Percentiles rank a stretch among this genome's conserved stretches.
phyloP scores from a whole-genome alignment of 2,329 filamentous ascomycete species.

The Phialophora tarda region DNA sequence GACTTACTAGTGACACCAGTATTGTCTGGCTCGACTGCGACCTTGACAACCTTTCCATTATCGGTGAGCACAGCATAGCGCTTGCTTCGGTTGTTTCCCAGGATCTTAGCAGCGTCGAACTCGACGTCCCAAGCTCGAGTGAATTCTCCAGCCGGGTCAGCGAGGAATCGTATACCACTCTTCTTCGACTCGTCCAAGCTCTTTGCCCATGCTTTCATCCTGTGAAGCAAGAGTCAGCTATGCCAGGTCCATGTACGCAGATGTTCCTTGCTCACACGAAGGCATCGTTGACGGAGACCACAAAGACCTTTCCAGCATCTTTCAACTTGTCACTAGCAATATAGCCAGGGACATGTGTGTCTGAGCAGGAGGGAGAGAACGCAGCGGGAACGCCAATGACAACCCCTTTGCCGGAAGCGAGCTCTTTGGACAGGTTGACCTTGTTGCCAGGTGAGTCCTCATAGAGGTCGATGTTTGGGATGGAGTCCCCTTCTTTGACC shows the following conservation, averaged over 20 bases:
- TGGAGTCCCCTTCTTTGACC: conserved; percentile 77
- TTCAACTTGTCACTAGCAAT: conserved; percentile 74
- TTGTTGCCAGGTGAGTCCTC: conserved; percentile 91
- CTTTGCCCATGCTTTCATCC: conserved; percentile 88
- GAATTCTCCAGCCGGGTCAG: conserved; percentile 78
- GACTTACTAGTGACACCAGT: conserved; percentile 75
- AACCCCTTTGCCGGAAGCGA: conserved; percentile 72
- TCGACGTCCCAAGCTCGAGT: conserved; percentile 81
- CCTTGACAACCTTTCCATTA: conserved; percentile 80
- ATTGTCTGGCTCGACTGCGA: conserved; percentile 86
- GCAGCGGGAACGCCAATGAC: conserved; percentile 86
- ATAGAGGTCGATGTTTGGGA: conserved; percentile 78
- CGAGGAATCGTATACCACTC: conserved; percentile 86
- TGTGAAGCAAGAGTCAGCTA: conserved; percentile 46
- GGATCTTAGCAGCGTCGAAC: conserved; percentile 79
- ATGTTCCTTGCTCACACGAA: conserved; percentile 72
- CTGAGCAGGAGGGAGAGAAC: conserved; percentile 71
- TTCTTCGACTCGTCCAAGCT: conserved; percentile 74
- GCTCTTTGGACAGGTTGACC: conserved; percentile 81
- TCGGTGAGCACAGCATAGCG: conserved; percentile 84
- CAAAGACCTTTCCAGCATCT: conserved; percentile 81
- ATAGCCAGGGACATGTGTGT: conserved; percentile 81
- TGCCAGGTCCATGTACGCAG: background rate
- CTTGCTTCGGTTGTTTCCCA: conserved; percentile 83
- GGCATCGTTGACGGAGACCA: conserved; percentile 90